Percentiles rank a stretch among this genome's conserved stretches.
Conservation (phyloP, 2,329 filamentous ascomycete species). For the Aspergillus proliferans region DNA sequence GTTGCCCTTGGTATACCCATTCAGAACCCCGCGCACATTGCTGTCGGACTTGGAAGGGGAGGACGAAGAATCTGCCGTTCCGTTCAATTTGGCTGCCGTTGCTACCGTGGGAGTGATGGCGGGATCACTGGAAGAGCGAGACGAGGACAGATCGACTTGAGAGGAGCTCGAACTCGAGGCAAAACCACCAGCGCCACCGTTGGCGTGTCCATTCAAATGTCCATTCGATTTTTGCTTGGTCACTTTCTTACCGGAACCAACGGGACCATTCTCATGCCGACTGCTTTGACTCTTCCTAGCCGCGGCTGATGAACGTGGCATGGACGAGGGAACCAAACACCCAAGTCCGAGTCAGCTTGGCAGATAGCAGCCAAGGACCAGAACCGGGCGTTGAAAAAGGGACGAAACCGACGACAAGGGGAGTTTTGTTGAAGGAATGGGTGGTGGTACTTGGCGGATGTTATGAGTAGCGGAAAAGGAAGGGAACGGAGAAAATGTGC, state of each 20-base stretch:
- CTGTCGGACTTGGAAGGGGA: constrained; percentile 26
- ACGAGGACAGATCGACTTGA: constrained; percentile 35
- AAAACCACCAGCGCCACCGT: constrained; percentile 29
- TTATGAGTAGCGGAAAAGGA: constrained; percentile 1
- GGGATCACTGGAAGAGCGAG: constrained; percentile 35
- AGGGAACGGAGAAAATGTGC: constrained; percentile 4
- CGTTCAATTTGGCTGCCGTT: constrained; percentile 22
- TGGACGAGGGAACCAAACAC: constrained; percentile 39
- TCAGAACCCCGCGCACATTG: constrained; percentile 29
- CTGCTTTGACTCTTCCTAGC: constrained; percentile 58
- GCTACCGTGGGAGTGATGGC: constrained; percentile 21
- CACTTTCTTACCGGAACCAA: constrained; percentile 68
- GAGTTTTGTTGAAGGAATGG: constrained; percentile 6
- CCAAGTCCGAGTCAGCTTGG: constrained; percentile 44
- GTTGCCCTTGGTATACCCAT: constrained; percentile 31
- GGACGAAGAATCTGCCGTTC: constrained; percentile 16
- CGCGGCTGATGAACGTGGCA: constrained; percentile 45
- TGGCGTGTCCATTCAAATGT: constrained; percentile 47
- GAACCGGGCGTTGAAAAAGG: constrained; percentile 32
- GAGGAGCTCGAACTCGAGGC: constrained; percentile 30
- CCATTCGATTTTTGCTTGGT: constrained; percentile 52
- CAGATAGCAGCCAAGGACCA: constrained; percentile 43
- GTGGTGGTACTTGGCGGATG: too few species aligned
- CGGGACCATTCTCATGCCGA: constrained; percentile 81
- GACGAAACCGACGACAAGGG: constrained; percentile 16